Evolutionary conservation across 2,329 filamentous ascomycete genomes (phyloP).

Genomic region (Xylariaceae sp.): DNA sequence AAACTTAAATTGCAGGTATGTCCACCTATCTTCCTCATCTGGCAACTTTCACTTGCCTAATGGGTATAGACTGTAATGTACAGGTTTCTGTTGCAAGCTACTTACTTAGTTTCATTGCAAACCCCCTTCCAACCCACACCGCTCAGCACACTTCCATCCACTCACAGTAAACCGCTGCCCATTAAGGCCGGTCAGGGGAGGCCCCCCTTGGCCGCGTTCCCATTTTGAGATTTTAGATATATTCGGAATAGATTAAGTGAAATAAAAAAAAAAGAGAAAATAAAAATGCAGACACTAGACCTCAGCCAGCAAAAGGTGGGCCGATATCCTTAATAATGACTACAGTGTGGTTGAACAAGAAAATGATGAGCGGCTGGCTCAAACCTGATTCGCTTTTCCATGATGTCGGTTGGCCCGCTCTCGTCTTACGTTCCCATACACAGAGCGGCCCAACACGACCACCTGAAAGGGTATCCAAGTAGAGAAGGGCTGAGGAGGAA

Average conservation of each 20-base stretch:
- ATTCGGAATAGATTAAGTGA: slow-evolving; percentile 25
- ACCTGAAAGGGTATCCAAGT: slow-evolving; percentile 43
- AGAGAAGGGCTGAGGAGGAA: slow-evolving; percentile 29
- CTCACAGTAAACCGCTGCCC: slow-evolving; percentile 21
- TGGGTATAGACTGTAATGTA: slow-evolving; percentile 27
- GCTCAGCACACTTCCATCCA: slow-evolving; percentile 19
- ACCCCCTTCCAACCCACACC: slow-evolving; percentile 19
- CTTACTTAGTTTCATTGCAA: slow-evolving; percentile 19
- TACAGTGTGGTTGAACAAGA: slow-evolving; percentile 29
- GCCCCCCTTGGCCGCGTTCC: slow-evolving; percentile 14
- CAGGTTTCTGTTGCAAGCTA: slow-evolving; percentile 22
- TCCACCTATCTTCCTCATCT: no score
- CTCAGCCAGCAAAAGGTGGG: slow-evolving; percentile 32
- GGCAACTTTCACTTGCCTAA: slow-evolving; percentile 23
- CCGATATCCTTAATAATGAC: slow-evolving; percentile 25
- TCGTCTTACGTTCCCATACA: slow-evolving; percentile 18
- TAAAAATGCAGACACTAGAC: slow-evolving; percentile 28
- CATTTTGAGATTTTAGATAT: slow-evolving; percentile 17
- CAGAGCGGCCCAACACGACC: slow-evolving; percentile 20
- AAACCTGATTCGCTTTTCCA: slow-evolving; percentile 28
- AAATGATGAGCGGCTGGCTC: slow-evolving; percentile 27
- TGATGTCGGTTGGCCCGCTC: slow-evolving; percentile 15
- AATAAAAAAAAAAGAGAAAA: slow-evolving; percentile 32
- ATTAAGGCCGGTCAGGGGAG: slow-evolving; percentile 18
- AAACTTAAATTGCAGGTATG: no score